Evolutionary conservation across 2,329 filamentous ascomycete genomes (phyloP).

Genomic region (Calycina herbarum): DNA sequence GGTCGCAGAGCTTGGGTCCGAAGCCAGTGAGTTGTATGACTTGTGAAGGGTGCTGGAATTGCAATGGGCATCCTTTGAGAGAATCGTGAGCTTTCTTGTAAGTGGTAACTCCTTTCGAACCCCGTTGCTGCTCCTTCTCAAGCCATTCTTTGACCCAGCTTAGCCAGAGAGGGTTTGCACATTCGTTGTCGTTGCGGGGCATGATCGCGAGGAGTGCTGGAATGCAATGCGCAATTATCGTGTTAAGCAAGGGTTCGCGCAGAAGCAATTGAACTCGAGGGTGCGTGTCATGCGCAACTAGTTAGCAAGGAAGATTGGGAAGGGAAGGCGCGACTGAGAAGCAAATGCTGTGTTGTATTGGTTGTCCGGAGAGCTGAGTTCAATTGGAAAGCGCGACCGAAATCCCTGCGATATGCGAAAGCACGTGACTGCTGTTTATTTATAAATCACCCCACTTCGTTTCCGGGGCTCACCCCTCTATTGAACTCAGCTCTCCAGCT

Average conservation of each 20-base stretch:
- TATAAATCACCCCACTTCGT: neutral
- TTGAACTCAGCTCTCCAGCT: neutral
- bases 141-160: conserved; percentile 78
- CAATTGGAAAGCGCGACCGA: neutral
- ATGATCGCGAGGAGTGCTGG: neutral
- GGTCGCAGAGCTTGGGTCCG: conserved; percentile 68
- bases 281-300: neutral
- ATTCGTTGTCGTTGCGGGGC: conserved; percentile 19
- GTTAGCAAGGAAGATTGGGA: neutral
- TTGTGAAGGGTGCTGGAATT: conserved; percentile 65
- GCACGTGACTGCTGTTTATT: neutral
- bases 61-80: conserved; percentile 71
- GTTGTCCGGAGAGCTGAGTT: neutral
- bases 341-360: neutral
- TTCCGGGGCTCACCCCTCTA: neutral
- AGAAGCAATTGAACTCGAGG: neutral
- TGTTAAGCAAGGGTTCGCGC: neutral
- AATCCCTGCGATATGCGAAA: neutral
- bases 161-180: conserved; percentile 66
- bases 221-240: neutral
- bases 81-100: conserved; percentile 78
- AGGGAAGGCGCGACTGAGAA: neutral
- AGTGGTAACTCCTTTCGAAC: conserved; percentile 67
- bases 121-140: conserved; percentile 66
- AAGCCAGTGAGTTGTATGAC: conserved; percentile 72